Evolutionary conservation across 371 early-diverging fungal genomes (phyloP).

Genomic region (Dinochytrium kinnereticum): DNA sequence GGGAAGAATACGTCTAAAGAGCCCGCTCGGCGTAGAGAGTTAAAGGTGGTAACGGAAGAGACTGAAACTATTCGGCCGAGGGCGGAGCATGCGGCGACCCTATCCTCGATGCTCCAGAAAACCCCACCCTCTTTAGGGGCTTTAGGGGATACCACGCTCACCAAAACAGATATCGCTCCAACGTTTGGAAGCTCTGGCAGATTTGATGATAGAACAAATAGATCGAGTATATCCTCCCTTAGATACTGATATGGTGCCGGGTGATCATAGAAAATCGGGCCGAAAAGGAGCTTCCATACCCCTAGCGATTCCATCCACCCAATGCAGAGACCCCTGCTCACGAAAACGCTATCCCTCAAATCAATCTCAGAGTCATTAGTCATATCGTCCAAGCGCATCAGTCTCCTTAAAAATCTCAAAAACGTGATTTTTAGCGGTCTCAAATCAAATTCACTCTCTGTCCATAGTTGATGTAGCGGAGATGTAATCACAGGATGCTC

Average conservation of each 20-base stretch:
- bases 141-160: neutral
- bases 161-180: neutral
- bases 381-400: neutral
- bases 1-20: neutral
- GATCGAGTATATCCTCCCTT: constrained; percentile 7
- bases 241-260: neutral
- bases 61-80: neutral
- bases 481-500: neutral
- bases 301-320: constrained; percentile 33
- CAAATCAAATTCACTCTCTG: neutral
- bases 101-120: neutral
- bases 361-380: neutral
- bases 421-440: neutral
- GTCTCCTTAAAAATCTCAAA: neutral
- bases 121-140: neutral
- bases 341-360: neutral
- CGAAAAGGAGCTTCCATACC: constrained; percentile 37
- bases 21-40: neutral
- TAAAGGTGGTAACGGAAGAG: neutral
- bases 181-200: constrained; percentile 25
- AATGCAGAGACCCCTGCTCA: constrained; percentile 17
- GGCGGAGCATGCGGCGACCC: neutral
- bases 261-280: constrained; percentile 23
- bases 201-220: neutral
- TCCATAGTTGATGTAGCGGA: neutral